Evolutionary conservation across 2,329 filamentous ascomycete genomes (phyloP).

Genomic region (Neurospora sp.): DNA sequence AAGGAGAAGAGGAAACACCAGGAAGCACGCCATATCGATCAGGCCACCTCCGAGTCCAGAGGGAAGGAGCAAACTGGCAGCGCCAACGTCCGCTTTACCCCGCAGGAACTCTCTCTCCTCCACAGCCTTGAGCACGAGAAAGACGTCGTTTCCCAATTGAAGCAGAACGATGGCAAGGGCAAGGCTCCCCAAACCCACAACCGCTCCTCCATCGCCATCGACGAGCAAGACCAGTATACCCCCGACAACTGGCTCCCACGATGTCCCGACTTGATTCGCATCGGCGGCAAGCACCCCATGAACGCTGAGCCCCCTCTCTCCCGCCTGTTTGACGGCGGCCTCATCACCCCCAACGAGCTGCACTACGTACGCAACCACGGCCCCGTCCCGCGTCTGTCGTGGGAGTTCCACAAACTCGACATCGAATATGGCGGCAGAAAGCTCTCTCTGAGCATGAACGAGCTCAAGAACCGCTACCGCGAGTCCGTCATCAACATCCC

Average conservation of each 20-base stretch:
- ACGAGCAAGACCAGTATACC: slow-evolving; percentile 40
- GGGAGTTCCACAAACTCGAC: slow-evolving; percentile 39
- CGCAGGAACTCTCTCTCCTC: slow-evolving; percentile 33
- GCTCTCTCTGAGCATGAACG: slow-evolving; percentile 31
- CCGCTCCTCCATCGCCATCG: slow-evolving; percentile 25
- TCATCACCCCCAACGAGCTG: slow-evolving; percentile 40
- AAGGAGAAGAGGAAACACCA: not conserved
- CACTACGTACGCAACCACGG: slow-evolving; percentile 46
- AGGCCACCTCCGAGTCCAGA: not conserved
- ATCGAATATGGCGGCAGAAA: slow-evolving; percentile 29
- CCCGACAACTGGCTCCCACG: slow-evolving; percentile 46
- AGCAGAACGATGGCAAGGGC: slow-evolving; percentile 28
- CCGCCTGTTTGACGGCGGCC: slow-evolving; percentile 33
- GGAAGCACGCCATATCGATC: not conserved
- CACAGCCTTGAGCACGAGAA: slow-evolving; percentile 33
- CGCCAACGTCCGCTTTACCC: slow-evolving; percentile 22
- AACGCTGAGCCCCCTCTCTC: slow-evolving; percentile 37
- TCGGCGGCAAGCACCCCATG: slow-evolving; percentile 43
- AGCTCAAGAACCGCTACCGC: slow-evolving; percentile 31
- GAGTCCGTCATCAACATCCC: slow-evolving; percentile 34
- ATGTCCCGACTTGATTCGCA: slow-evolving; percentile 33
- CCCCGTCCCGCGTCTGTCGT: slow-evolving; percentile 38
- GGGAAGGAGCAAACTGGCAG: slow-evolving; percentile 8
- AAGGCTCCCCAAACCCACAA: slow-evolving; percentile 14
- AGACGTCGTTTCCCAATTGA: slow-evolving; percentile 28